A percentile compares a stretch with the other conserved stretches of the same genome.
Conservation (phyloP, 768 basidiomycete genomes). For the Grammothele lineata region DNA sequence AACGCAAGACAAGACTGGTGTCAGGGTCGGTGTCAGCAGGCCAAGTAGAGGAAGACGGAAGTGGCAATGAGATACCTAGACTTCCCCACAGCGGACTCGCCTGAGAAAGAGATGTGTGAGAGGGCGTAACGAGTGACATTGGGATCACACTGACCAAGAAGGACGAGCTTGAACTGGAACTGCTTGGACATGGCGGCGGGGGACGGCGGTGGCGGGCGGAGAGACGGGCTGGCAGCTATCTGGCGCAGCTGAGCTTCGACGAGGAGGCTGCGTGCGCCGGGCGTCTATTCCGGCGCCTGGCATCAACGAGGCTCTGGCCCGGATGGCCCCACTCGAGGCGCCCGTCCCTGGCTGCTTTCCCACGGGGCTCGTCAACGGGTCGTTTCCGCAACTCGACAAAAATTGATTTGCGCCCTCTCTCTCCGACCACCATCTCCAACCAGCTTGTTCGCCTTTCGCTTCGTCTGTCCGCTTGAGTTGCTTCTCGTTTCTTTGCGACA, state of each 20-base stretch:
- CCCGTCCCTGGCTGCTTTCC: conserved; percentile 3
- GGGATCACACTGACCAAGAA: conserved; percentile 64
- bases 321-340: conserved; percentile 1
- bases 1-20: conserved; percentile 83
- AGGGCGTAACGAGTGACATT: background rate
- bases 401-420: conserved; percentile 6
- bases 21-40: conserved; percentile 9
- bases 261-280: too few relatives aligned
- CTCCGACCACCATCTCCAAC: conserved; percentile 7
- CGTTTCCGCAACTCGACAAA: conserved; percentile 2
- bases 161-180: conserved; percentile 93
- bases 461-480: conserved; percentile 12
- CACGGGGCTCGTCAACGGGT: conserved; percentile 10
- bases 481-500: too few relatives aligned
- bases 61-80: conserved; percentile 54
- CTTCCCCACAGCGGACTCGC: conserved; percentile 98
- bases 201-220: too few relatives aligned
- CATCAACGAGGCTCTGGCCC: conserved; percentile 5
- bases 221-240: too few relatives aligned
- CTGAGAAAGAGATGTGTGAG: conserved; percentile 36
- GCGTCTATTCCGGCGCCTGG: too few relatives aligned
- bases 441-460: conserved; percentile 2
- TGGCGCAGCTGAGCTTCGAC: background rate
- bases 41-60: conserved; percentile 25
- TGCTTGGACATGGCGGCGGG: conserved; percentile 76